Base-by-base conservation (phyloP, 345 rosid genomes). In the Dipteronia dyeriana region DNA sequence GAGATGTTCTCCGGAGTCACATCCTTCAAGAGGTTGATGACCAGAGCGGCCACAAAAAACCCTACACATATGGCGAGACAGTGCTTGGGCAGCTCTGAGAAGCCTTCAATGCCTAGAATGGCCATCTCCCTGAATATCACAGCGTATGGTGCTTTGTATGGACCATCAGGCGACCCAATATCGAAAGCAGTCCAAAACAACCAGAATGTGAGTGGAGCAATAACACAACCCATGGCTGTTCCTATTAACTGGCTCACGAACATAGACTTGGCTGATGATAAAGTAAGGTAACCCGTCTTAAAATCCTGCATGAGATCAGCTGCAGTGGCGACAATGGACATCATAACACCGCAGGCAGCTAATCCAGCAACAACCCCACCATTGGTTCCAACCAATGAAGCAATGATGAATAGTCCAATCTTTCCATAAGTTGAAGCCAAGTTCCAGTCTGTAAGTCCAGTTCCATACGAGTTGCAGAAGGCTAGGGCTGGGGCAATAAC, bases 261-360 rank as follows among this genome's bases (percentile, higher is more conserved):
- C 97, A 93, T 90, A 26, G 98, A 93, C 79, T 88, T 95, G 73
- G 97, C 97, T 8, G 99, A 95, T 29, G 99, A 91, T 74, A 88
- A 74, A 22, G 99, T 93, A 56, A 90, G 93, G 85, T 91, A 91
- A 73, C 94, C 94, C 5, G 96, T 93, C 87, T 93, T 95, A 77
- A 95, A 93, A 82, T 95, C 98, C 85, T 93, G 98, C 98, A 95
- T 92, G 38, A 95, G 97, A 86, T 95, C 97, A 67, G 97, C 97
- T 9, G 98, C 98, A 0, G 92, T 95, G 57, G 98, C 87, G 82
- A 95, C 95, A 22, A 95, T 95, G 57, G 97, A 79, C 97, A 92
- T 95, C 98, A 95, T 95, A 39, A 90, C 87, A 26, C 94, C 97
- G 80, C 90, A 91, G 22, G 97, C 97, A 56, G 93, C 97, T 77